Conservation (phyloP, 129 eudicot genomes). For the Escallonia rubra region DNA sequence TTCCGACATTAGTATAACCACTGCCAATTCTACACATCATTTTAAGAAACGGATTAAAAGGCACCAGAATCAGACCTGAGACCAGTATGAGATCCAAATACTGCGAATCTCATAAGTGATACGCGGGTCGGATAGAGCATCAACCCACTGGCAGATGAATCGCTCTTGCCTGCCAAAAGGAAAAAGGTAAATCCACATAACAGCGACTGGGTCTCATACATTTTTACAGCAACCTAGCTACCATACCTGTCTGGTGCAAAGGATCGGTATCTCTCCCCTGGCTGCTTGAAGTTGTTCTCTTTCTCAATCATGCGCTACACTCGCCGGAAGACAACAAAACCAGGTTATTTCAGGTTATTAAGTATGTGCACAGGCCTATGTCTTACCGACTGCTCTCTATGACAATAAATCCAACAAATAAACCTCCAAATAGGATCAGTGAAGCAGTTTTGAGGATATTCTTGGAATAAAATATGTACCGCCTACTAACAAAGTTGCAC, state of each 20-base stretch:
- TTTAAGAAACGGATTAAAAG: neutral
- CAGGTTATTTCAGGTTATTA: no score
- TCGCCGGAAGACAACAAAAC: neutral
- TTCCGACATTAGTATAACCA: neutral
- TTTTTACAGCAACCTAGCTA: neutral
- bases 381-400: no score
- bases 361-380: neutral
- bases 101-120: constrained; percentile 86
- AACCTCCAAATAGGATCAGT: no score
- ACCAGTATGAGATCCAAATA: constrained; percentile 84
- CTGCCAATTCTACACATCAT: neutral
- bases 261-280: constrained; percentile 90
- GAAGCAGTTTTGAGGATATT: no score
- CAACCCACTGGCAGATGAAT: constrained; percentile 58
- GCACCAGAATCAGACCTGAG: constrained; percentile 45
- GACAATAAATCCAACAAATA: no score
- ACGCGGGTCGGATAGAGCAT: constrained; percentile 72
- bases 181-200: neutral
- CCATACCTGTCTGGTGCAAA: constrained; percentile 69
- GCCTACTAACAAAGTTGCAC: no score
- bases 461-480: no score
- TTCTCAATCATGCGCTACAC: constrained; percentile 59
- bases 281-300: constrained; percentile 81
- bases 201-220: neutral
- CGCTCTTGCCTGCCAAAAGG: constrained; percentile 71